Evolutionary conservation across 768 basidiomycete genomes (phyloP), one percentile per base, ranked within the genome.

Genomic region (Suillus clintonianus): DNA sequence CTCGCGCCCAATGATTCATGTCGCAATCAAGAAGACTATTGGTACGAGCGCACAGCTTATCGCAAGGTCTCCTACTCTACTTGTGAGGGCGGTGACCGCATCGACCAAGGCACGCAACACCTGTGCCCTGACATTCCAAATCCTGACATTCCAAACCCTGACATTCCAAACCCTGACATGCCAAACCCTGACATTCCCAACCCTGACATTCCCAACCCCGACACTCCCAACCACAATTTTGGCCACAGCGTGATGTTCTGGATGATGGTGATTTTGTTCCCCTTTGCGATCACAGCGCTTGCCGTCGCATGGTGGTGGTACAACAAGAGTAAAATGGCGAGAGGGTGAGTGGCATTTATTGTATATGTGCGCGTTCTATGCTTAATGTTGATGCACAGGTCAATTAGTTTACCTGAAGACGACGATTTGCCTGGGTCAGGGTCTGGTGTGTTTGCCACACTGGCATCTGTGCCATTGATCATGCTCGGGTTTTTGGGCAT

Each of bases 41-140:
- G 97, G 97, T 98, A 95, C 72, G 95, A 94, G 58, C 88, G 95
- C 36, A 99, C 97, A 0, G 79, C 89, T 4, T 97, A 97, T 72
- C 91, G 95, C 59, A 89, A 93, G 76, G 92, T 98, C 50, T 91
- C 91, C 0, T 91, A 91, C 75, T 97, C 96, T 34, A 86, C 82
- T 27, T 99, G 97, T 74, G 86, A 88, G 59, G 95, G 87, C 5
- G 97, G 96, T 4, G 66, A 77, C 2, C 84, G 91, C n/a, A 87
- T 84, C 8, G 94, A 99, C 74, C 87, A 81, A 41, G 97, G 97
- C 5, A 69, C 71, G 6, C 67, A 67, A 7, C 97, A 99, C 73
- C 72, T 75, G 14, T 99, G 97, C 75, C 94, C 95, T 0, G 95
- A 94, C 0, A 78, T 96, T 22, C 66, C 80, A 79, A 32, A n/a